Conservation (phyloP, 768 basidiomycete genomes). For the Tulasnella sp. region DNA sequence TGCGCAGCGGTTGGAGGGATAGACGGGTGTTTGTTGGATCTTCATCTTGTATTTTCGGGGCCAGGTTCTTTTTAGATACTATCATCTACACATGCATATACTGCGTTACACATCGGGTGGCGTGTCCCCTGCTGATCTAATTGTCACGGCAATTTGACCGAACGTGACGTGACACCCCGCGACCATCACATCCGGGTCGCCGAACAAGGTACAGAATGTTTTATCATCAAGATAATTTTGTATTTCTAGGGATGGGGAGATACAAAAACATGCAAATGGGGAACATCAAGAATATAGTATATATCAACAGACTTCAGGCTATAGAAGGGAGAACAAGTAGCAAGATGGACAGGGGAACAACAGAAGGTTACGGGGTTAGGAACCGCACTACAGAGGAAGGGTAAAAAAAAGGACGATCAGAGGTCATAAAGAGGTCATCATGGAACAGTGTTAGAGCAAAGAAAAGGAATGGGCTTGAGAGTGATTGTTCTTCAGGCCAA, state of each 20-base stretch:
- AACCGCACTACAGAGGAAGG: background rate
- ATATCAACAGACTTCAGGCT: background rate
- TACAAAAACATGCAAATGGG: background rate
- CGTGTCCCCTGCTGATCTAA: too few species aligned
- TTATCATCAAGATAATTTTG: slow-evolving; percentile 2
- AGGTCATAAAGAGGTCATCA: background rate
- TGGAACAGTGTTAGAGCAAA: background rate
- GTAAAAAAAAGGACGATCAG: background rate
- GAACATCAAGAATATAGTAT: background rate
- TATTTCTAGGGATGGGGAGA: background rate
- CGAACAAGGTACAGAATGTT: background rate
- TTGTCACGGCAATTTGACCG: background rate
- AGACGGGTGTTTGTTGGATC: background rate
- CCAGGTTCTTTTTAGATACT: background rate
- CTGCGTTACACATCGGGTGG: too few species aligned
- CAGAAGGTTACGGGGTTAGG: background rate
- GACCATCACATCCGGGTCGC: slow-evolving; percentile 11
- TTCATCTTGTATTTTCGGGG: background rate
- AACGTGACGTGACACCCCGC: slow-evolving; percentile 11
- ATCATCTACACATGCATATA: background rate
- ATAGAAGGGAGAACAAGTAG: background rate
- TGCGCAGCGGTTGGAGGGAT: background rate
- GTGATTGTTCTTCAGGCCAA: background rate
- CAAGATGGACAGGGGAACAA: background rate
- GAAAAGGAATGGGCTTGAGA: background rate